Evolutionary conservation across 2,329 filamentous ascomycete species (phyloP).

Genomic region (Monilinia fructicola): DNA sequence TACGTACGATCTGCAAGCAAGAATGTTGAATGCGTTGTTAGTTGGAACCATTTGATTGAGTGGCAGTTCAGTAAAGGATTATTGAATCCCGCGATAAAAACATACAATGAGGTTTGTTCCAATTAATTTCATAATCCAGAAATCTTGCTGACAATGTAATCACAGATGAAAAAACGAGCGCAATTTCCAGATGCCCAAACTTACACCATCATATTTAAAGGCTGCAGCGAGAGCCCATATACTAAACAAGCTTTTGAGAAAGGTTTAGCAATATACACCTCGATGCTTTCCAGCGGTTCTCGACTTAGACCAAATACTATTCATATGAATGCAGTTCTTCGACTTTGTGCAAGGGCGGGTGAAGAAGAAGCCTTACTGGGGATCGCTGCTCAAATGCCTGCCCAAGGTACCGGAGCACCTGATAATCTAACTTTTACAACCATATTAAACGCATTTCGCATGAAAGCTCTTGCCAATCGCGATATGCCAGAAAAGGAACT

Average conservation of each 20-base stretch:
- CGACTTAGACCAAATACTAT: constrained; percentile 70
- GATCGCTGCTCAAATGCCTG: constrained; percentile 70
- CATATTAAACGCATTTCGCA: constrained; percentile 74
- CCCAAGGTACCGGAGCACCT: constrained; percentile 60
- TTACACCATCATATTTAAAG: constrained; percentile 79
- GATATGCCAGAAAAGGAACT: constrained; percentile 37
- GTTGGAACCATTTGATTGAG: constrained; percentile 85
- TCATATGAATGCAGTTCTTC: constrained; percentile 86
- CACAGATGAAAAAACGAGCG: constrained; percentile 88
- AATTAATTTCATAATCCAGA: background rate
- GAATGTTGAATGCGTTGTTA: constrained; percentile 63
- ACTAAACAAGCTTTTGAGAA: constrained; percentile 61
- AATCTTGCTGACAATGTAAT: constrained; percentile 1
- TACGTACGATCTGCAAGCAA: constrained; percentile 70
- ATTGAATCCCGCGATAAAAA: constrained; percentile 66
- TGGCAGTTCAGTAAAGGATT: constrained; percentile 63
- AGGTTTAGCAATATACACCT: constrained; percentile 74
- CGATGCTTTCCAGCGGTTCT: constrained; percentile 63
- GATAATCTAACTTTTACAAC: constrained; percentile 76
- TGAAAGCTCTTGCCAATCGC: constrained; percentile 41
- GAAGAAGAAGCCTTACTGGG: constrained; percentile 81
- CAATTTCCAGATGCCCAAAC: constrained; percentile 79
- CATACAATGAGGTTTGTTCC: constrained; percentile 77
- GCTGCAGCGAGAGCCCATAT: constrained; percentile 63
- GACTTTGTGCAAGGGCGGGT: constrained; percentile 70